These are phyloP conservation scores for Podila minutissima DNA, from an alignment of 192 early-diverging fungal species.

Conservation along the genomic window DNA sequence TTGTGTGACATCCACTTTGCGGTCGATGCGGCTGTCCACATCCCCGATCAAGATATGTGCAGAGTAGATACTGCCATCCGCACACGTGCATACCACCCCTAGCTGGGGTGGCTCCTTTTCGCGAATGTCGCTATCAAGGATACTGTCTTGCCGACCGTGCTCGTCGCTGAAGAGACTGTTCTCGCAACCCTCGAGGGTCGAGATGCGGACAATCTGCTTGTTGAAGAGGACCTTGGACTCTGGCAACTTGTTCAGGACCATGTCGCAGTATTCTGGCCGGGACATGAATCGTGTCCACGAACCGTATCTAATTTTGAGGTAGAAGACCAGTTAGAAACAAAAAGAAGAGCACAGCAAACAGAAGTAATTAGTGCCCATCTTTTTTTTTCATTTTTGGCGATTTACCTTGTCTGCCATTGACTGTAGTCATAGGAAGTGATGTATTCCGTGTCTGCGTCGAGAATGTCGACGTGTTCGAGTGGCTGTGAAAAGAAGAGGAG, in stretches of 20 bases:
- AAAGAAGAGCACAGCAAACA: slow-evolving; percentile 5
- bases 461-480: slow-evolving; percentile 35
- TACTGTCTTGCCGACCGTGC: slow-evolving; percentile 15
- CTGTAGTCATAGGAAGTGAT: slow-evolving; percentile 34
- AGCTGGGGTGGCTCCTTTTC: slow-evolving; percentile 10
- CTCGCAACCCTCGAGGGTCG: slow-evolving; percentile 5
- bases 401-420: slow-evolving; percentile 28
- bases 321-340: not conserved
- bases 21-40: slow-evolving; percentile 21
- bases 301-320: slow-evolving; percentile 14
- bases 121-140: slow-evolving; percentile 11
- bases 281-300: slow-evolving; percentile 44
- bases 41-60: slow-evolving; percentile 31
- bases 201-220: slow-evolving; percentile 14
- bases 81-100: slow-evolving; percentile 34
- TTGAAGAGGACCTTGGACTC: slow-evolving; percentile 36
- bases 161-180: not conserved
- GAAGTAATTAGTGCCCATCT: not conserved
- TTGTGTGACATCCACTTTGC: not conserved
- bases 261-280: slow-evolving; percentile 35
- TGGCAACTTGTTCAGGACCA: slow-evolving; percentile 36
- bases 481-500: slow-evolving; percentile 48
- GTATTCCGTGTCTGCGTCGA: slow-evolving; percentile 22
- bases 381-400: not conserved
- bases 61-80: slow-evolving; percentile 27